A percentile compares a stretch with the other conserved stretches of the same genome.
Conservation (phyloP, 805 yeast species). For the Yarrowia divulgata region DNA sequence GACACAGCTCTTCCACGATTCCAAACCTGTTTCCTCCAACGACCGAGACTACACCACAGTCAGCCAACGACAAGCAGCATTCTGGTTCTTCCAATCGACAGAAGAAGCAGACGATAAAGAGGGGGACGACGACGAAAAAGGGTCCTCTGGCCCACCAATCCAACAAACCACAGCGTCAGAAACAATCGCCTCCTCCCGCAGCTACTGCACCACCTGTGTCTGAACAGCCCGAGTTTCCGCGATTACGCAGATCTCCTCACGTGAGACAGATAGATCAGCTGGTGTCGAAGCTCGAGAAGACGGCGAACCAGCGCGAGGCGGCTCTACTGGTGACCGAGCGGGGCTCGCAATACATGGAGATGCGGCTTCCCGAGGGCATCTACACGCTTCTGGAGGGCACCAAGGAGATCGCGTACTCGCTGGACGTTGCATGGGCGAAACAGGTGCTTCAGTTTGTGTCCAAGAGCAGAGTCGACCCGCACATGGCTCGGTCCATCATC, state of each 20-base stretch:
- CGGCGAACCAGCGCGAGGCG: too few species aligned
- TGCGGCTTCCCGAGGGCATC: constrained; percentile 6
- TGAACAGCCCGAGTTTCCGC: neutral
- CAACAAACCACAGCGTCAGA: too few species aligned
- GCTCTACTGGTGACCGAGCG: neutral
- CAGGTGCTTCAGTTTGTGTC: constrained; percentile 11
- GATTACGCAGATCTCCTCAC: neutral
- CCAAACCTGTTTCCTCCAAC: constrained; percentile 6
- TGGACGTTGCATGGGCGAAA: neutral
- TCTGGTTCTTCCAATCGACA: too few species aligned
- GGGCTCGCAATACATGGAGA: neutral
- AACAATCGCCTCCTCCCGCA: too few species aligned
- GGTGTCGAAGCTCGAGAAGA: neutral
- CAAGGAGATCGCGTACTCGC: neutral
- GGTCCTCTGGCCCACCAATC: too few species aligned
- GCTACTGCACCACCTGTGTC: too few species aligned
- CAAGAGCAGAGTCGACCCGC: neutral
- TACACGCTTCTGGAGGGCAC: neutral
- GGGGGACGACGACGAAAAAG: too few species aligned
- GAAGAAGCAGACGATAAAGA: too few species aligned
- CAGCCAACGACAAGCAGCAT: neutral
- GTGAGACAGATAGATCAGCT: neutral
- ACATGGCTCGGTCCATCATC: neutral
- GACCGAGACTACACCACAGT: neutral
- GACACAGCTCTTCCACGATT: constrained; percentile 6